phyloP scores from a whole-genome alignment of 108 stramenopile genomes.

The Cyclotella kingstonii region DNA sequence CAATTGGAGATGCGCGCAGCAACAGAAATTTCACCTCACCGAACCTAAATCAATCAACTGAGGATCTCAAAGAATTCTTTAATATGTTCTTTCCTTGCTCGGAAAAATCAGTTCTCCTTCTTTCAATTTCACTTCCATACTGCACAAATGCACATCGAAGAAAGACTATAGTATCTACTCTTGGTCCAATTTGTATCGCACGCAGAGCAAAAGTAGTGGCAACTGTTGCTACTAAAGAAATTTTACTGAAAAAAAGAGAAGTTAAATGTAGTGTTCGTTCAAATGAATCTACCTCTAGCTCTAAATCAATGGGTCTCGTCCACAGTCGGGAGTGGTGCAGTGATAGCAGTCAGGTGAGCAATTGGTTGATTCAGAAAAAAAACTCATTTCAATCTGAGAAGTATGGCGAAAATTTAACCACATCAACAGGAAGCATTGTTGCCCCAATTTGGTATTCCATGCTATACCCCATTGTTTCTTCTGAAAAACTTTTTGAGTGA shows the following conservation, averaged over 20 bases:
- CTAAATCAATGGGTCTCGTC: neutral
- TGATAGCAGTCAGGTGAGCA: no score
- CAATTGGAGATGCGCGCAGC: no score
- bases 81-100: constrained; percentile 13
- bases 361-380: no score
- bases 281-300: neutral
- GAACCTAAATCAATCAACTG: no score
- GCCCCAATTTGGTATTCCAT: constrained; percentile 7
- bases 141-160: constrained; percentile 6
- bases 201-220: constrained; percentile 8
- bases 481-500: no score
- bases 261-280: neutral
- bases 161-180: constrained; percentile 12
- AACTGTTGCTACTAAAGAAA: constrained; percentile 12
- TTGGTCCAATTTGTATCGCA: constrained; percentile 20
- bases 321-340: no score
- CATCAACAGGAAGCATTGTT: no score
- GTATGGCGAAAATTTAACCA: no score
- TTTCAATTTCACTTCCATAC: constrained; percentile 16
- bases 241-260: neutral
- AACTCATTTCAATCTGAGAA: no score
- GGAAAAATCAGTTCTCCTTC: constrained; percentile 20
- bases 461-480: constrained; percentile 4
- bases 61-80: neutral
- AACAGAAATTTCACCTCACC: no score